Evolutionary conservation across 2,329 filamentous ascomycete species (phyloP).

Genomic region (Calonectria fujianensis): DNA sequence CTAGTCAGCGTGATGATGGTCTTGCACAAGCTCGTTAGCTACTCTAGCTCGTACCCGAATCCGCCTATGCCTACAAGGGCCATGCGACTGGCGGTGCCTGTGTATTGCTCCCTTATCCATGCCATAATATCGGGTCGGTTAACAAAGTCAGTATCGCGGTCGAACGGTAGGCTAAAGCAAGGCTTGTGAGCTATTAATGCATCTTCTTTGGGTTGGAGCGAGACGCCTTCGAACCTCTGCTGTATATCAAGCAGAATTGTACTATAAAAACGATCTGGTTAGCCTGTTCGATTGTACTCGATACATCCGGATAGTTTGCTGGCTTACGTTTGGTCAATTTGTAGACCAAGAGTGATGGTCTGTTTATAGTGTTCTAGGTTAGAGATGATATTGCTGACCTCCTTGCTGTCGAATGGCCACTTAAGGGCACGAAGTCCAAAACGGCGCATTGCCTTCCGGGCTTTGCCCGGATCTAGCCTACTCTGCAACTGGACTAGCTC

Average conservation of each 20-base stretch:
- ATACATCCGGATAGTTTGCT: too few relatives aligned
- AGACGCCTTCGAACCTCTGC: conserved; percentile 18
- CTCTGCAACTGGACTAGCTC: conserved; percentile 27
- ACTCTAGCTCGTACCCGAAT: conserved; percentile 46
- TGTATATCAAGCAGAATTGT: conserved; percentile 30
- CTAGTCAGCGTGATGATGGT: background rate
- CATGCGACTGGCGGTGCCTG: conserved; percentile 44
- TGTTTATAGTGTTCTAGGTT: conserved; percentile 22
- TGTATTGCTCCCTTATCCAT: conserved; percentile 50
- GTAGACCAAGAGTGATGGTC: conserved; percentile 20
- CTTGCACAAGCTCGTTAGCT: too few relatives aligned
- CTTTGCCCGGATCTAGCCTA: conserved; percentile 33
- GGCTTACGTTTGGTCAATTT: conserved; percentile 24
- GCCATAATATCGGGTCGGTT: conserved; percentile 53
- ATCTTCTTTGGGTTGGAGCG: background rate
- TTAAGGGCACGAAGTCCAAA: too few relatives aligned
- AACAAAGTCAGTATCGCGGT: conserved; percentile 58
- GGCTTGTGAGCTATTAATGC: background rate
- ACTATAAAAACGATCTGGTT: conserved; percentile 10
- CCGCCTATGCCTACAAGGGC: conserved; percentile 61
- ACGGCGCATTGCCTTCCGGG: conserved; percentile 28
- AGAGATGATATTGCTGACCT: conserved; percentile 27
- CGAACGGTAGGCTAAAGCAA: conserved; percentile 53
- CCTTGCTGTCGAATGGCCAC: conserved; percentile 36
- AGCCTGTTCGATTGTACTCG: background rate